phyloP scores from a whole-genome alignment of 768 basidiomycete genomes.

The Pleurotus giganteus region DNA sequence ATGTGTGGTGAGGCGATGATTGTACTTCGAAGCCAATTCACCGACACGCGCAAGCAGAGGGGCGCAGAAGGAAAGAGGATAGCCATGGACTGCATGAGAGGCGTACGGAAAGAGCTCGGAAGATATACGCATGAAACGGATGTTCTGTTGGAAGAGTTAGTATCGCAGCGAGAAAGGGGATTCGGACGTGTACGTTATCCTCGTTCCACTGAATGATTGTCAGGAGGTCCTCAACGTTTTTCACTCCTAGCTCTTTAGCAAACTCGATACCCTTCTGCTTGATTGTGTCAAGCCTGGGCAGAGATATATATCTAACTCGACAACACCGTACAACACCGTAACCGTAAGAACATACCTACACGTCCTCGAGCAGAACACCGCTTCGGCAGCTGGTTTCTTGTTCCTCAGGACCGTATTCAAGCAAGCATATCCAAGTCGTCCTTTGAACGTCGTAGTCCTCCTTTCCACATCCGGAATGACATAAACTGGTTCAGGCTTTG shows the following conservation, averaged over 20 bases:
- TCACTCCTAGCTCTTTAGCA: conserved; percentile 76
- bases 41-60: conserved; percentile 55
- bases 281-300: conserved; percentile 67
- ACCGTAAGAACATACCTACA: conserved; percentile 44
- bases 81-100: conserved; percentile 77
- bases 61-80: conserved; percentile 75
- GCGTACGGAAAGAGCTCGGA: conserved; percentile 95
- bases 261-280: conserved; percentile 78
- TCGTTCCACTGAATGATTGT: conserved; percentile 91
- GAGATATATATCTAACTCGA: not conserved
- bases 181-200: conserved; percentile 50
- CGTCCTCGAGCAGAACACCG: conserved; percentile 76
- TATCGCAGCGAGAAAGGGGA: not conserved
- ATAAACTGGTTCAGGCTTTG: conserved; percentile 52
- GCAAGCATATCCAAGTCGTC: conserved; percentile 76
- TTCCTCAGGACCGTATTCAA: conserved; percentile 80
- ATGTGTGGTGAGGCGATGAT: conserved; percentile 82
- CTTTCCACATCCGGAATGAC: conserved; percentile 69
- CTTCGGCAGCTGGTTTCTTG: conserved; percentile 58
- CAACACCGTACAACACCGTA: not conserved
- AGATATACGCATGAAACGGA: conserved; percentile 85
- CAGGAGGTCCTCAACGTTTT: conserved; percentile 71
- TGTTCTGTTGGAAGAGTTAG: conserved; percentile 39
- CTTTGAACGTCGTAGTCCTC: conserved; percentile 68
- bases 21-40: conserved; percentile 62